phyloP scores from a whole-genome alignment of 2,329 filamentous ascomycete genomes.

The Colletotrichum tamarilloi region DNA sequence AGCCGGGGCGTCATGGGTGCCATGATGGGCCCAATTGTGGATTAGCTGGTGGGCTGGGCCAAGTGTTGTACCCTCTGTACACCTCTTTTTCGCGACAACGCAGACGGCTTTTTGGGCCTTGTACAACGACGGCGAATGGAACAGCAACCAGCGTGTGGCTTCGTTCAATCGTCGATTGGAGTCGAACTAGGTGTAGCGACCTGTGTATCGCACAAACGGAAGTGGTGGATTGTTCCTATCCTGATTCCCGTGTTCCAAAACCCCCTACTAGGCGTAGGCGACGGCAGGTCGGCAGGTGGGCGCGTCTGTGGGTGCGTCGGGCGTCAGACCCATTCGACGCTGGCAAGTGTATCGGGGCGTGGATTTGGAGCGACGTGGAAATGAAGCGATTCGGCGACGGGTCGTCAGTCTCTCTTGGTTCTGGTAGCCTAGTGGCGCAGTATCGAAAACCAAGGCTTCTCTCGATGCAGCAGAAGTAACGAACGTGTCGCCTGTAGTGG shows the following conservation, averaged over 20 bases:
- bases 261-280: constrained; percentile 12
- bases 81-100: constrained; percentile 28
- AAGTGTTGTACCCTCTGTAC: constrained; percentile 39
- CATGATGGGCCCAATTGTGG: constrained; percentile 60
- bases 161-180: constrained; percentile 9
- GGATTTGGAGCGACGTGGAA: constrained; percentile 27
- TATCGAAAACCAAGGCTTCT: constrained; percentile 20
- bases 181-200: constrained; percentile 1
- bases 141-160: constrained; percentile 28
- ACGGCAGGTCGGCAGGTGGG: constrained; percentile 29
- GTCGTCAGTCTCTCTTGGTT: constrained; percentile 14
- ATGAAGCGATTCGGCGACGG: constrained; percentile 32
- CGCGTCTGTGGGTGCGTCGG: constrained; percentile 31
- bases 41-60: constrained; percentile 46
- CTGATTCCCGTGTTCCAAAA: constrained; percentile 2
- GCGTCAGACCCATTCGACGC: constrained; percentile 36
- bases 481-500: constrained; percentile 29
- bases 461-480: constrained; percentile 28
- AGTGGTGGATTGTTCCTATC: constrained; percentile 24
- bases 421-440: constrained; percentile 25
- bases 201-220: constrained; percentile 16
- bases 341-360: constrained; percentile 32
- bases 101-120: constrained; percentile 21
- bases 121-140: constrained; percentile 24
- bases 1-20: constrained; percentile 69